Conservation (phyloP, 2,329 filamentous ascomycete genomes). For the Alternaria dauci region DNA sequence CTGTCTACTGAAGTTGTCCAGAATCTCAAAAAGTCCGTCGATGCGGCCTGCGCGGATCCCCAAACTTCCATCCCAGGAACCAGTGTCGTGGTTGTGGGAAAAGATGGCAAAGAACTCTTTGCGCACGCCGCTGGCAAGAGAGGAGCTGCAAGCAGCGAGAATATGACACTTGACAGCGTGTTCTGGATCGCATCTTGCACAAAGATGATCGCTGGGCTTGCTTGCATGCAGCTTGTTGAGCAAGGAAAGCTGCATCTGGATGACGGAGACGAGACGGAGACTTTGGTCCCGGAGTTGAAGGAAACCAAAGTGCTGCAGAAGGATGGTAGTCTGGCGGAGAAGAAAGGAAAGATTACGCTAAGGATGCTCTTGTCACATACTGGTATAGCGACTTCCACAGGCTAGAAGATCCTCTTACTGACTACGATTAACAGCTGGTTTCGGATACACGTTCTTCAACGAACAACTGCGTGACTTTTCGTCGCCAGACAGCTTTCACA, state of each 20-base stretch:
- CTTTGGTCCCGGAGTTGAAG: constrained; percentile 45
- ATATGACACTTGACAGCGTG: constrained; percentile 65
- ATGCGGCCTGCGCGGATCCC: constrained; percentile 29
- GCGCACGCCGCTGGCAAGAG: constrained; percentile 53
- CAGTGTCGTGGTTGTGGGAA: constrained; percentile 54
- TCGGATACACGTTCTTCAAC: constrained; percentile 61
- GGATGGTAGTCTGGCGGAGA: constrained; percentile 46
- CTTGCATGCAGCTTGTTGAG: constrained; percentile 47
- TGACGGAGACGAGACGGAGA: constrained; percentile 38
- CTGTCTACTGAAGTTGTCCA: constrained; percentile 7
- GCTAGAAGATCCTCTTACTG: neutral
- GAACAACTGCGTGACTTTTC: constrained; percentile 54
- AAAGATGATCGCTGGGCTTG: constrained; percentile 44
- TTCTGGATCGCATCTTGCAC: constrained; percentile 66
- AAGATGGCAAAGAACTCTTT: constrained; percentile 53
- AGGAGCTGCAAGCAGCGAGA: constrained; percentile 51
- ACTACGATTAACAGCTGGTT: constrained; percentile 44
- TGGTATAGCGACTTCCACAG: constrained; percentile 3
- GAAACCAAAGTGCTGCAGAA: constrained; percentile 49
- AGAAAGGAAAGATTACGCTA: constrained; percentile 57
- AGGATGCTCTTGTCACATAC: constrained; percentile 61
- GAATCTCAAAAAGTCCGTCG: constrained; percentile 20
- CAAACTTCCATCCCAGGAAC: constrained; percentile 50
- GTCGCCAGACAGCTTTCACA: constrained; percentile 54
- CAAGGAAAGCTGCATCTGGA: constrained; percentile 41